Conservation (phyloP, 176 grass and related monocot species). For the Oryza glumipatula region DNA sequence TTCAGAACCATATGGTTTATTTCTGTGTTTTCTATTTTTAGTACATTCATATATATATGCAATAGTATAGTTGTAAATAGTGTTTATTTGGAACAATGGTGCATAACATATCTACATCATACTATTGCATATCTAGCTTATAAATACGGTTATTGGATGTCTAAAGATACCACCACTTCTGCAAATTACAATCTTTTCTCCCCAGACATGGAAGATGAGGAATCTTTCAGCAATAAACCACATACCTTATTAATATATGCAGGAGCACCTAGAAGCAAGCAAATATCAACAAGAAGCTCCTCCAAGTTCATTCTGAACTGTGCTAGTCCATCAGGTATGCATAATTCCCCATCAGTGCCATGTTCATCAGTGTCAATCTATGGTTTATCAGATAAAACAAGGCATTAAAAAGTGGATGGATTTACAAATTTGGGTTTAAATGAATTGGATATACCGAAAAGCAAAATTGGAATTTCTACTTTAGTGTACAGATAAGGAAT, state of each 20-base stretch:
- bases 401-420: slow-evolving; percentile 23
- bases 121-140: neutral
- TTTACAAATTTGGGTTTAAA: neutral
- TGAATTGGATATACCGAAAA: slow-evolving; percentile 24
- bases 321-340: slow-evolving; percentile 70
- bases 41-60: neutral
- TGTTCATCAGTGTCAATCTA: slow-evolving; percentile 60
- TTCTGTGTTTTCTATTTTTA: neutral
- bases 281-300: slow-evolving; percentile 93
- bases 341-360: slow-evolving; percentile 47
- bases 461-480: neutral
- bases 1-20: neutral
- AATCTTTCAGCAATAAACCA: neutral
- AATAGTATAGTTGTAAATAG: neutral
- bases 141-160: neutral
- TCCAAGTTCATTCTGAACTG: slow-evolving; percentile 90
- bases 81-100: neutral
- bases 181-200: neutral
- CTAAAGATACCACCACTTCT: neutral
- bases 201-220: slow-evolving; percentile 8
- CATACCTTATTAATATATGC: slow-evolving; percentile 77
- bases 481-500: neutral
- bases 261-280: slow-evolving; percentile 75
- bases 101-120: no score
- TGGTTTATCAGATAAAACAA: slow-evolving; percentile 36